These are phyloP conservation scores for Planoprotostelium fungivorum DNA, from an alignment of 78 protist species.

Conservation along the genomic window DNA sequence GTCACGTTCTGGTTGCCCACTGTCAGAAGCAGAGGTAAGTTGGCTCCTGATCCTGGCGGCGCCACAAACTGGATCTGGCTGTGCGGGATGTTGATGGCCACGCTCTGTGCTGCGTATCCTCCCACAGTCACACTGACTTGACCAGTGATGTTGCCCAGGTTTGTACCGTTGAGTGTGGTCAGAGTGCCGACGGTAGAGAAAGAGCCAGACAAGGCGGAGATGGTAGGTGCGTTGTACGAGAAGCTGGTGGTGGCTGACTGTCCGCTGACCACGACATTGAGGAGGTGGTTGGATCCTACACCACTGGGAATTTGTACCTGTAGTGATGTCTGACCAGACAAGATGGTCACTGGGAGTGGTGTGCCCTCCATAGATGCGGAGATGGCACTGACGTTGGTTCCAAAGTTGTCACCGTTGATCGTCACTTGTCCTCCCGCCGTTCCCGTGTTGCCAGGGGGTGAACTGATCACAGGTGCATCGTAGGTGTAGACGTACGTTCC, in stretches of 20 bases:
- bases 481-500: too few species aligned
- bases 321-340: too few species aligned
- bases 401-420: neutral
- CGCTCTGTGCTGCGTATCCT: neutral
- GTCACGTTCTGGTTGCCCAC: too few species aligned
- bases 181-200: too few species aligned
- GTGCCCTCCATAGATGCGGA: too few species aligned
- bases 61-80: too few species aligned
- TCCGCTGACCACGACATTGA: slow-evolving; percentile 7
- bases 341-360: too few species aligned
- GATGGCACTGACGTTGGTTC: neutral
- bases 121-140: neutral
- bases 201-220: neutral
- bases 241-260: neutral
- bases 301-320: slow-evolving; percentile 10
- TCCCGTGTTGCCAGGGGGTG: too few species aligned
- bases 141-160: neutral
- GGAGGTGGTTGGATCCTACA: neutral
- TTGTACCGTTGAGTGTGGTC: slow-evolving; percentile 12
- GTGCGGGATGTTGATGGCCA: too few species aligned
- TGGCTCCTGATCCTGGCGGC: too few species aligned
- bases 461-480: neutral
- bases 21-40: too few species aligned
- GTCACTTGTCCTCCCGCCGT: neutral
- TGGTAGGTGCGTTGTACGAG: slow-evolving; percentile 5